phyloP scores from a whole-genome alignment of 2,329 filamentous ascomycete genomes.

The Periconia digitata region DNA sequence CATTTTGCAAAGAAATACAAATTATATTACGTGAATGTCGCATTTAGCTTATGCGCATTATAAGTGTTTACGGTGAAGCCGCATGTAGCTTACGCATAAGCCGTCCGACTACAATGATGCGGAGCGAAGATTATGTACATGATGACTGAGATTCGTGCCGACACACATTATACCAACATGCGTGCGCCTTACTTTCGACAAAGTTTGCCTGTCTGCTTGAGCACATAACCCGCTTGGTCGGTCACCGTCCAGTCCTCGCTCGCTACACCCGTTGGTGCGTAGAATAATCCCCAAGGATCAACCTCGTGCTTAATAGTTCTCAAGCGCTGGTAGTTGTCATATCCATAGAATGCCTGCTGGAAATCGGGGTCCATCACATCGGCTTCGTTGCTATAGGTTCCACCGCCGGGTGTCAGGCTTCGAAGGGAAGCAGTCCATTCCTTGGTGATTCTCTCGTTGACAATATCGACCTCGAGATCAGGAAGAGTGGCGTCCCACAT shows the following conservation, averaged over 20 bases:
- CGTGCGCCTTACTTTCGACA: background rate
- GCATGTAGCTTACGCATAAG: too few relatives aligned
- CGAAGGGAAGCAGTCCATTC: background rate
- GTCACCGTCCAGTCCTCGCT: slow-evolving; percentile 18
- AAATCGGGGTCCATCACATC: slow-evolving; percentile 35
- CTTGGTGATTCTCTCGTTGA: background rate
- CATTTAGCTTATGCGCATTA: too few relatives aligned
- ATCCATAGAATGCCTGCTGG: slow-evolving; percentile 39
- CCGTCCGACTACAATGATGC: too few relatives aligned
- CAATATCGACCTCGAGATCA: background rate
- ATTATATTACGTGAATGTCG: too few relatives aligned
- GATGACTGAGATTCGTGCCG: too few relatives aligned
- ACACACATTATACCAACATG: background rate
- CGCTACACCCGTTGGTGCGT: slow-evolving; percentile 21
- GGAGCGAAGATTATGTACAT: too few relatives aligned
- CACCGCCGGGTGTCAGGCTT: slow-evolving; percentile 11
- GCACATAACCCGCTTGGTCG: background rate
- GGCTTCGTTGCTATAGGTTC: slow-evolving; percentile 37
- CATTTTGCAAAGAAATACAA: too few relatives aligned
- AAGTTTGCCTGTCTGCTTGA: background rate
- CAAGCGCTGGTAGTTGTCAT: slow-evolving; percentile 13
- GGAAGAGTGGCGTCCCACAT: background rate
- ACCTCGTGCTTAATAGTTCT: slow-evolving; percentile 20
- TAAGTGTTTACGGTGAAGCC: too few relatives aligned
- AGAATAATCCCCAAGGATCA: slow-evolving; percentile 26